Evolutionary conservation across 345 rosid genomes (phyloP).

Genomic region (Eutrema heterophyllum): DNA sequence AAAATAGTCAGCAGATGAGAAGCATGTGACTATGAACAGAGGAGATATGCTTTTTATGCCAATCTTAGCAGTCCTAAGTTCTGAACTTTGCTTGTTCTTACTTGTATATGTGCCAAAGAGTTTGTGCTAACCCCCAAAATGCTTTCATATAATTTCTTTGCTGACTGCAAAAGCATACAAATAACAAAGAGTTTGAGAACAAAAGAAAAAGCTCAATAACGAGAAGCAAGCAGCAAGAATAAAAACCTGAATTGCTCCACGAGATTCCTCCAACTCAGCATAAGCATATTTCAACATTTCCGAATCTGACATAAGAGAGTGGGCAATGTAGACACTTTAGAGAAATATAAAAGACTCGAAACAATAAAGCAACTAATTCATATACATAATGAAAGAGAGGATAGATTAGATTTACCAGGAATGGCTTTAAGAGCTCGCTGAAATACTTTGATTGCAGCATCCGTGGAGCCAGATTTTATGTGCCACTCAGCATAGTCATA

Average conservation of each 20-base stretch:
- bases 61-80: conserved; percentile 3
- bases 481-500: conserved; percentile 95
- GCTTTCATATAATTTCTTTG: conserved; percentile 76
- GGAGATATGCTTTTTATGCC: neutral
- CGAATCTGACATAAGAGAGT: conserved; percentile 51
- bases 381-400: neutral
- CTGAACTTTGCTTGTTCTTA: conserved; percentile 28
- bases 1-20: neutral
- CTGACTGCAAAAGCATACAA: conserved; percentile 54
- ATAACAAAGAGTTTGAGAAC: conserved; percentile 10
- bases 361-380: conserved; percentile 1
- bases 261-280: conserved; percentile 93
- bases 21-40: neutral
- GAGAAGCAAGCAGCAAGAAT: conserved; percentile 11
- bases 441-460: conserved; percentile 88
- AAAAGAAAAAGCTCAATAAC: neutral
- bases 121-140: conserved; percentile 64
- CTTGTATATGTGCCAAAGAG: conserved; percentile 85
- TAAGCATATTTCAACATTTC: conserved; percentile 89
- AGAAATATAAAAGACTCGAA: neutral
- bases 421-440: conserved; percentile 95
- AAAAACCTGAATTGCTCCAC: conserved; percentile 70
- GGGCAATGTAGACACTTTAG: neutral
- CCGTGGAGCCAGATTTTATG: conserved; percentile 75
- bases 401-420: conserved; percentile 50